These are phyloP conservation scores for Colletotrichum sojae DNA, from an alignment of 2,329 filamentous ascomycete species.

Conservation along the genomic window DNA sequence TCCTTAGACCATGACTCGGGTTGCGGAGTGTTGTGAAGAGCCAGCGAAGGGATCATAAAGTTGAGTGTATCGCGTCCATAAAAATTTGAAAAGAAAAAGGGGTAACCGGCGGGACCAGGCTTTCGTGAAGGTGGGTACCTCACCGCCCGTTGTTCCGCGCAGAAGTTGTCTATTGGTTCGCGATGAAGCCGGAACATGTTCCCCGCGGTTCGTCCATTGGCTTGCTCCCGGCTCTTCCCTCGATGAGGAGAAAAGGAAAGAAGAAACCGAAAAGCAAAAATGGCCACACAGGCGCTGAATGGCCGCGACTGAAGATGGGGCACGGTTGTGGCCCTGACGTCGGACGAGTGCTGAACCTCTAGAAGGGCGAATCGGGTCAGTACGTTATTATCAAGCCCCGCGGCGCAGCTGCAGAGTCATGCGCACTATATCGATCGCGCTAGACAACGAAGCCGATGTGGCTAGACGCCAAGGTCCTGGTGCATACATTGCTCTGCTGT, in stretches of 20 bases:
- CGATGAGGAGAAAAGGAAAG: background rate
- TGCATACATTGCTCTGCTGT: constrained; percentile 10
- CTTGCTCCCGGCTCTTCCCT: background rate
- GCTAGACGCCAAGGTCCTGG: background rate
- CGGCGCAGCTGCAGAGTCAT: background rate
- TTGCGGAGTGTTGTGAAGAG: background rate
- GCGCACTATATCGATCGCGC: constrained; percentile 3
- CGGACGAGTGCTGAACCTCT: background rate
- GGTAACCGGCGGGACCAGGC: background rate
- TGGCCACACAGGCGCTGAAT: background rate
- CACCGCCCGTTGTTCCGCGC: background rate
- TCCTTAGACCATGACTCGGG: too few relatives aligned
- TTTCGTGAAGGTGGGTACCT: background rate
- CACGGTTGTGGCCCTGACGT: background rate
- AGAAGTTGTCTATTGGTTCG: background rate
- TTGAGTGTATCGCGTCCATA: background rate
- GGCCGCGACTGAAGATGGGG: background rate
- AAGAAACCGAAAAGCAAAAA: background rate
- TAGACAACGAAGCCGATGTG: constrained; percentile 8
- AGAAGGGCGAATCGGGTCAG: constrained; percentile 6
- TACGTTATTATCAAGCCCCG: background rate
- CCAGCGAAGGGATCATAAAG: background rate
- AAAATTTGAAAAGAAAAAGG: background rate
- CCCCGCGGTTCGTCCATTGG: background rate
- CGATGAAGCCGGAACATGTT: background rate